Percentiles rank a stretch among this genome's conserved stretches.
These are phyloP conservation scores for Fraxinus pennsylvanica DNA, from an alignment of 257 asterid species.

Conservation along the genomic window DNA sequence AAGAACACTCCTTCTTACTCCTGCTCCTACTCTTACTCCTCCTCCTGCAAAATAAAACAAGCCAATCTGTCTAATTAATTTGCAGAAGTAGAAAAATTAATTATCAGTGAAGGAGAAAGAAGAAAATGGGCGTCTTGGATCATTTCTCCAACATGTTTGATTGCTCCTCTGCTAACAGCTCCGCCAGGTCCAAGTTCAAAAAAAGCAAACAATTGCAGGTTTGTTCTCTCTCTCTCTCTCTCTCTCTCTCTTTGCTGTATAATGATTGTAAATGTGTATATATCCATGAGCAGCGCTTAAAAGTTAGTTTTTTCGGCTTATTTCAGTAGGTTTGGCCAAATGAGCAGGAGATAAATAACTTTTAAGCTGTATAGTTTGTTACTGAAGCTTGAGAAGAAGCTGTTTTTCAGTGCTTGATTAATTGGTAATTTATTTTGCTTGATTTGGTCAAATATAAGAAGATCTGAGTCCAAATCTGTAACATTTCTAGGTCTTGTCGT, in stretches of 20 bases:
- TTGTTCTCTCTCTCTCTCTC: not conserved
- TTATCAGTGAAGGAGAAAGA: not conserved
- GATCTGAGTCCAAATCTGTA: too few species aligned
- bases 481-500: too few species aligned
- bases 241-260: too few species aligned
- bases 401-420: too few species aligned
- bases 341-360: too few species aligned
- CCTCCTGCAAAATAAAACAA: not conserved
- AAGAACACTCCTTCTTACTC: not conserved
- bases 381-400: not conserved
- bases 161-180: conserved; percentile 40
- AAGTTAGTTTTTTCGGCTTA: not conserved
- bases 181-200: conserved; percentile 44
- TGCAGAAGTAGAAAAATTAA: not conserved
- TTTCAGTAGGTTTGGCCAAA: not conserved
- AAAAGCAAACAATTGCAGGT: conserved; percentile 74
- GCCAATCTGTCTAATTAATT: too few species aligned
- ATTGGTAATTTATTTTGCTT: too few species aligned
- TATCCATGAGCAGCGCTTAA: not conserved
- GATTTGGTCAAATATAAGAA: too few species aligned
- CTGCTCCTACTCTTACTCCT: not conserved
- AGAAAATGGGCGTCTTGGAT: conserved; percentile 65
- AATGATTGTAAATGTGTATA: too few species aligned
- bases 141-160: conserved; percentile 65
- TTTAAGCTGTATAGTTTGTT: not conserved